Evolutionary conservation across 75 land plant genomes (phyloP), one percentile per base, ranked within the genome.

Genomic region (Isoetes taiwanensis): DNA sequence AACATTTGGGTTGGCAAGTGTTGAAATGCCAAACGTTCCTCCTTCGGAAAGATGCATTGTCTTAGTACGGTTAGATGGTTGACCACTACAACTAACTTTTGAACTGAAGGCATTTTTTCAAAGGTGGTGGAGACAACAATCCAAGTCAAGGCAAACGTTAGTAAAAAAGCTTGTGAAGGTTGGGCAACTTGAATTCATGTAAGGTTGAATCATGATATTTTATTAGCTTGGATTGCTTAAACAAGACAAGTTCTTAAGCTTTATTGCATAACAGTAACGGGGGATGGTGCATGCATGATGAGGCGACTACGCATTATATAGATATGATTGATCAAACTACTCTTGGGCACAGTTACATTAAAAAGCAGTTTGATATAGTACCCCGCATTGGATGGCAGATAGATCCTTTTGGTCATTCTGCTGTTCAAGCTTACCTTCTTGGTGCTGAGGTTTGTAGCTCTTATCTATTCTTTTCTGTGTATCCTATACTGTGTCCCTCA

Each of bases 61-160:
- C n/a, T n/a, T n/a, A n/a, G n/a, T n/a, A n/a, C n/a, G n/a, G n/a
- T n/a, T n/a, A n/a, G n/a, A n/a, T n/a, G n/a, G n/a, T n/a, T n/a
- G n/a, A n/a, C n/a, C n/a, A n/a, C n/a, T n/a, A n/a, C n/a, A n/a
- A n/a, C n/a, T n/a, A n/a, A n/a, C n/a, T n/a, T n/a, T n/a, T n/a
- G n/a, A n/a, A n/a, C n/a, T n/a, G n/a, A n/a, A 93, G 98, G 98
- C 98, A n/a, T 93, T 93, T 70, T 88, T 93, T 76, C 86, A 88
- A 69, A 69, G 98, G 3, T 93, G 98, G 98, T 88, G 98, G 98
- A 81, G 83, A 53, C 65, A 81, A 34, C 98, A 93, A 71, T 79
- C 76, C 28, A 53, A 72, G 39, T 54, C 56, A 30, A 60, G 75
- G n/a, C 69, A 80, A 56, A 34, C 46, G 24, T 54, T 61, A 52